These are phyloP conservation scores for Tagetes erecta DNA, from an alignment of 129 eudicot species.

Conservation along the genomic window DNA sequence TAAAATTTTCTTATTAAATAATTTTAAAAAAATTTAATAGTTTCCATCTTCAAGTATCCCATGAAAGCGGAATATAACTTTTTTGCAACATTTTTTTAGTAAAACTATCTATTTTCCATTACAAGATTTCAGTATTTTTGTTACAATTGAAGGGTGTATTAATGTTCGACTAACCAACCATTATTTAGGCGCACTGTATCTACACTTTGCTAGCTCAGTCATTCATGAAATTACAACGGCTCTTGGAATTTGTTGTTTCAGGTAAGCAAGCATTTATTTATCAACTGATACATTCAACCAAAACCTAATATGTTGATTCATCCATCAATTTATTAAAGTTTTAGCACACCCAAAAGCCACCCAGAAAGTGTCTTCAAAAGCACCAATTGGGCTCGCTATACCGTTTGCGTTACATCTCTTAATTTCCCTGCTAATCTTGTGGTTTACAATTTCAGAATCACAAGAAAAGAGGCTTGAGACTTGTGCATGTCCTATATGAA, in stretches of 20 bases:
- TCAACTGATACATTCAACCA: background rate
- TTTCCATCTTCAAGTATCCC: background rate
- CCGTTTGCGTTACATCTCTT: background rate
- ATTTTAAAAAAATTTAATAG: background rate
- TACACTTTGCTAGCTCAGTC: slow-evolving; percentile 89
- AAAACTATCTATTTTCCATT: background rate
- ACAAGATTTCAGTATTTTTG: background rate
- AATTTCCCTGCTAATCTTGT: slow-evolving; percentile 13
- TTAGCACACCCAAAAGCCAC: background rate
- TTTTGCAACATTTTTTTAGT: background rate
- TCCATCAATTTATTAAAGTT: no score
- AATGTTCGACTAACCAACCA: slow-evolving; percentile 8
- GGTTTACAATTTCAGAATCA: slow-evolving; percentile 58
- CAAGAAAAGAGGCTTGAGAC: slow-evolving; percentile 90
- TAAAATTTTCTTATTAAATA: background rate
- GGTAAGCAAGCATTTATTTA: slow-evolving; percentile 45
- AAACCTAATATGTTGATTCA: background rate
- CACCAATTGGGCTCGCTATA: background rate
- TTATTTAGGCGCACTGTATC: slow-evolving; percentile 64
- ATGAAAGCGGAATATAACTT: background rate
- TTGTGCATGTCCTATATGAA: slow-evolving; percentile 16
- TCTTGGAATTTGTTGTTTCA: slow-evolving; percentile 91
- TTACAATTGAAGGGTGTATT: background rate
- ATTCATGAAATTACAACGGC: slow-evolving; percentile 89
- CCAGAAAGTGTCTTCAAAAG: background rate